Conservation (phyloP, 495 filamentous ascomycete species). For the Astrothelium macrocarpum region DNA sequence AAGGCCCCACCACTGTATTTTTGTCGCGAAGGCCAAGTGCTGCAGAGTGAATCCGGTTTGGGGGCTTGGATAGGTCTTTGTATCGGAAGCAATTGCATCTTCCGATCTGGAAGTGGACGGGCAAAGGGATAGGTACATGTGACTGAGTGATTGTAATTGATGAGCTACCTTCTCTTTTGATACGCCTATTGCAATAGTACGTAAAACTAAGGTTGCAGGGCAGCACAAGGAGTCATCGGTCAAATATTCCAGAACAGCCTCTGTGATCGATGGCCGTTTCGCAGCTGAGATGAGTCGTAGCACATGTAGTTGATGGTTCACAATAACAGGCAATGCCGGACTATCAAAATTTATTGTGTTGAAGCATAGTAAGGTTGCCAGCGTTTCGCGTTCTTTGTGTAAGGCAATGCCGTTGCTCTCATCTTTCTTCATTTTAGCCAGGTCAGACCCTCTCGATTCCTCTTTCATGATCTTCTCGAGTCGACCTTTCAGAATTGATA, state of each 20-base stretch:
- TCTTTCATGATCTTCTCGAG: constrained; percentile 33
- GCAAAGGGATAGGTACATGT: constrained; percentile 54
- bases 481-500: constrained; percentile 57
- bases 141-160: constrained; percentile 62
- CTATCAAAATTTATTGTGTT: constrained; percentile 16
- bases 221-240: constrained; percentile 45
- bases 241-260: constrained; percentile 30
- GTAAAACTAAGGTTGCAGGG: constrained; percentile 53
- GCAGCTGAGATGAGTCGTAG: constrained; percentile 41
- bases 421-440: constrained; percentile 16
- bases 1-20: constrained; percentile 61
- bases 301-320: constrained; percentile 37
- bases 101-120: constrained; percentile 46
- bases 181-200: constrained; percentile 19
- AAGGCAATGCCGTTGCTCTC: constrained; percentile 17
- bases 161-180: constrained; percentile 51
- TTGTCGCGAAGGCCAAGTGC: constrained; percentile 53
- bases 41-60: constrained; percentile 55
- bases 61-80: constrained; percentile 47
- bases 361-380: constrained; percentile 59
- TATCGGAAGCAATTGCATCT: constrained; percentile 39
- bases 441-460: background rate
- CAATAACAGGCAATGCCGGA: constrained; percentile 24
- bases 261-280: constrained; percentile 27
- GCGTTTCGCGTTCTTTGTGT: constrained; percentile 31